Percentiles rank a stretch among this genome's conserved stretches.
These are phyloP conservation scores for Cenococcum geophilum DNA, from an alignment of 495 filamentous ascomycete species.

Conservation along the genomic window DNA sequence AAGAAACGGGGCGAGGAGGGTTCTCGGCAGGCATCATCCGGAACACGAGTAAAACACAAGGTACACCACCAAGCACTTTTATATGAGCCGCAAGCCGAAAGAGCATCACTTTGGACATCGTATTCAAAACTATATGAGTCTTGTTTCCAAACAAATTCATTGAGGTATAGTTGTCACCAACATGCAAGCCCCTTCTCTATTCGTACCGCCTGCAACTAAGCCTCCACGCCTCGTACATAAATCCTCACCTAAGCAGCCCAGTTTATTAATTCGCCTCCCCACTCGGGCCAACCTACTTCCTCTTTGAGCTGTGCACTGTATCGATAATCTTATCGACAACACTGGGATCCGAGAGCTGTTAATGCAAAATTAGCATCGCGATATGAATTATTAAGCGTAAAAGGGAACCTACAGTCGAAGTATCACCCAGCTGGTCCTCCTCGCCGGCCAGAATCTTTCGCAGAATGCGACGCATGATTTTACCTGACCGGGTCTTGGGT, in stretches of 20 bases:
- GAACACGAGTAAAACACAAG: neutral
- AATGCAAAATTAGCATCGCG: conserved; percentile 16
- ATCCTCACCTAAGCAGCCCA: neutral
- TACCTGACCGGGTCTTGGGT: conserved; percentile 92
- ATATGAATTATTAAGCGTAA: no score
- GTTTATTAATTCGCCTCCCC: neutral
- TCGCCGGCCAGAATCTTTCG: conserved; percentile 95
- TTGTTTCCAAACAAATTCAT: neutral
- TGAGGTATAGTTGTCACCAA: neutral
- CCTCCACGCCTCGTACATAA: neutral
- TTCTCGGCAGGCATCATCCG: neutral
- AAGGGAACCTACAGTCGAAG: conserved; percentile 64
- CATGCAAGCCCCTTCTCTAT: neutral
- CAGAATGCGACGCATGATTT: conserved; percentile 98
- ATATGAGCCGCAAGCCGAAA: neutral
- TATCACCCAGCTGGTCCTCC: conserved; percentile 94
- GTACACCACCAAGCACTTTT: neutral
- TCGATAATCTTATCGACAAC: conserved; percentile 86
- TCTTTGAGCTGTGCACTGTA: conserved; percentile 59
- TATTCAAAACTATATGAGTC: neutral
- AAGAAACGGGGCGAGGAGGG: conserved; percentile 12
- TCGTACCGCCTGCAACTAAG: neutral
- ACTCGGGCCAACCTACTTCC: conserved; percentile 40
- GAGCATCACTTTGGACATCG: neutral
- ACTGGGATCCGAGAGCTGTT: conserved; percentile 78